Evolutionary conservation across 768 basidiomycete species (phyloP).

Genomic region (Fomitopsis serialis): DNA sequence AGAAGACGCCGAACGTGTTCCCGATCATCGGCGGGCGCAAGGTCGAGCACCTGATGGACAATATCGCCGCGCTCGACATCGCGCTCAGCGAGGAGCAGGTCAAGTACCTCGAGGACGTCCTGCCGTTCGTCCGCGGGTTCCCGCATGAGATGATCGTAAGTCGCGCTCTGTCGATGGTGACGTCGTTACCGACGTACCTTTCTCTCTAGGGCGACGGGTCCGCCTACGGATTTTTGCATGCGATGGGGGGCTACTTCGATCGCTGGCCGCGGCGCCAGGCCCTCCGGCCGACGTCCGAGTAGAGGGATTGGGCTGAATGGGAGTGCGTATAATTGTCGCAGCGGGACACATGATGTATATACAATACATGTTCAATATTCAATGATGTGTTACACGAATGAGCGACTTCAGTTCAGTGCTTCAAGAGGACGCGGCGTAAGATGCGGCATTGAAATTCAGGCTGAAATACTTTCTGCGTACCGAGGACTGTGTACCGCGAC

Average conservation of each 20-base stretch:
- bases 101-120: constrained; percentile 34
- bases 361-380: no score
- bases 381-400: no score
- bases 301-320: no score
- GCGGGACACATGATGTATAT: no score
- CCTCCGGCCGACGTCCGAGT: no score
- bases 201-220: constrained; percentile 19
- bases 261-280: constrained; percentile 21
- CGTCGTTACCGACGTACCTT: neutral
- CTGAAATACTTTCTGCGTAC: no score
- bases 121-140: constrained; percentile 45
- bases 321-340: no score
- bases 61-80: constrained; percentile 46
- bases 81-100: constrained; percentile 41
- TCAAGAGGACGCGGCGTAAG: no score
- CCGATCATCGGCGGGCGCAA: constrained; percentile 49
- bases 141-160: constrained; percentile 29
- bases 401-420: no score
- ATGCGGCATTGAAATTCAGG: no score
- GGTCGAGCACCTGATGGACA: constrained; percentile 44
- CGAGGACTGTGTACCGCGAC: no score
- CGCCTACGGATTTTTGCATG: constrained; percentile 7
- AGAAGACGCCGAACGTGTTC: constrained; percentile 49
- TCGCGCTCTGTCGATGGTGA: neutral
- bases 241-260: constrained; percentile 20